Conservation (phyloP, 108 stramenopile species). For the Parietichytrium sp. region DNA sequence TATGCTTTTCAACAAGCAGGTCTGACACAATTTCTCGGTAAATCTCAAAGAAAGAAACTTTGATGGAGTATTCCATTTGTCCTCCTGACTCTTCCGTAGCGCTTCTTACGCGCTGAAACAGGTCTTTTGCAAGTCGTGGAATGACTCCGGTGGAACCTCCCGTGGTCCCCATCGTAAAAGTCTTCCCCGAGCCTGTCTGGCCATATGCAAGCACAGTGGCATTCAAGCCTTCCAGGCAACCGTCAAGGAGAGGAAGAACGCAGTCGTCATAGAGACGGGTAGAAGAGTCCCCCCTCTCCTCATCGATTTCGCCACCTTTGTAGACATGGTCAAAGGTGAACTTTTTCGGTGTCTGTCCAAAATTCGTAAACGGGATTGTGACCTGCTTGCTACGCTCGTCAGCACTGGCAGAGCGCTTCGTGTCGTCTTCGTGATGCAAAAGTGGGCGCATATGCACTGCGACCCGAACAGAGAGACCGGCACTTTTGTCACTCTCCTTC, state of each 20-base stretch:
- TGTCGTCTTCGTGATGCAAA: not conserved
- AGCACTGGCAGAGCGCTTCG: not conserved
- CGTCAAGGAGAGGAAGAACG: slow-evolving; percentile 26
- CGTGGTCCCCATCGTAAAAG: slow-evolving; percentile 49
- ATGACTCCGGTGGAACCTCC: slow-evolving; percentile 64
- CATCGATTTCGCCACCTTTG: slow-evolving; percentile 44
- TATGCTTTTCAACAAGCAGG: slow-evolving; percentile 69
- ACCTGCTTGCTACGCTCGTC: not conserved
- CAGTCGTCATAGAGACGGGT: not conserved
- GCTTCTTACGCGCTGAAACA: slow-evolving; percentile 58
- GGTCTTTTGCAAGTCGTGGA: slow-evolving; percentile 66
- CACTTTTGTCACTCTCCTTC: too few species aligned
- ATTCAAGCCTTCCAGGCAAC: not conserved
- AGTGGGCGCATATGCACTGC: slow-evolving; percentile 5
- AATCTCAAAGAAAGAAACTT: slow-evolving; percentile 89
- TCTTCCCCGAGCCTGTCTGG: slow-evolving; percentile 46
- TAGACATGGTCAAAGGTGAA: slow-evolving; percentile 44
- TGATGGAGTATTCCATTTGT: slow-evolving; percentile 57
- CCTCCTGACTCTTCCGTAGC: slow-evolving; percentile 34
- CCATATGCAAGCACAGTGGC: slow-evolving; percentile 43
- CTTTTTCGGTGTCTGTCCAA: slow-evolving; percentile 40
- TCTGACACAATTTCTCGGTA: slow-evolving; percentile 97
- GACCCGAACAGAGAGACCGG: not conserved
- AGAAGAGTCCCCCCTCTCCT: slow-evolving; percentile 32
- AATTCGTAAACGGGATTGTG: too few species aligned